A percentile compares a stretch with the other conserved stretches of the same genome.
These are phyloP conservation scores for Lactuca sativa DNA, from an alignment of 129 eudicot genomes.

Conservation along the genomic window DNA sequence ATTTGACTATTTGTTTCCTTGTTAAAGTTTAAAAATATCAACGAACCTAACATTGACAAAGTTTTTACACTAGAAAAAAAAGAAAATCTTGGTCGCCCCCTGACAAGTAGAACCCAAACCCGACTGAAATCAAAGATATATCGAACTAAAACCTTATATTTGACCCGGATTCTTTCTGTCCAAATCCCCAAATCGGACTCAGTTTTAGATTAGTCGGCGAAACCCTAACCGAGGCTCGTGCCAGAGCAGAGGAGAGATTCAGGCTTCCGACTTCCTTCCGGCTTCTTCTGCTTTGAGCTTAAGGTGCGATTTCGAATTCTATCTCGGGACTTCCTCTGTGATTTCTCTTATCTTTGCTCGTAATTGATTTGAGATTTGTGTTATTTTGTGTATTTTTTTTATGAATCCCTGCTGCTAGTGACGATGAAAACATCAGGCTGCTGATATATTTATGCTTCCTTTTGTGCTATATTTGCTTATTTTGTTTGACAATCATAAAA, in stretches of 20 bases:
- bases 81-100: too few relatives aligned
- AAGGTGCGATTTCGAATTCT: slow-evolving; percentile 7
- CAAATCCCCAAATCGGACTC: slow-evolving; percentile 13
- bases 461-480: not conserved
- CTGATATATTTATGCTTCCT: not conserved
- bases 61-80: too few relatives aligned
- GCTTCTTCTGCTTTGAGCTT: slow-evolving; percentile 4
- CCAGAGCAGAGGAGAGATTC: slow-evolving; percentile 12
- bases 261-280: slow-evolving; percentile 24
- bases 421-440: not conserved
- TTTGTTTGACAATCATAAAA: slow-evolving; percentile 2
- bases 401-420: not conserved
- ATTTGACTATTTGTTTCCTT: too few relatives aligned
- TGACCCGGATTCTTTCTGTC: slow-evolving; percentile 17
- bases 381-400: not conserved
- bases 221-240: slow-evolving; percentile 30
- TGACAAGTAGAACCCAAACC: slow-evolving; percentile 10
- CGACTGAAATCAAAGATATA: not conserved
- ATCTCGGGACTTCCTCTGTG: not conserved
- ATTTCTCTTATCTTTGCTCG: slow-evolving; percentile 14
- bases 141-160: slow-evolving; percentile 11
- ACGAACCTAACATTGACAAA: too few relatives aligned
- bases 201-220: not conserved
- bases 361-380: slow-evolving; percentile 11
- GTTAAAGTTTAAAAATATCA: too few relatives aligned